These are phyloP conservation scores for Catharanthus roseus DNA, from an alignment of 257 asterid genomes.

Conservation along the genomic window DNA sequence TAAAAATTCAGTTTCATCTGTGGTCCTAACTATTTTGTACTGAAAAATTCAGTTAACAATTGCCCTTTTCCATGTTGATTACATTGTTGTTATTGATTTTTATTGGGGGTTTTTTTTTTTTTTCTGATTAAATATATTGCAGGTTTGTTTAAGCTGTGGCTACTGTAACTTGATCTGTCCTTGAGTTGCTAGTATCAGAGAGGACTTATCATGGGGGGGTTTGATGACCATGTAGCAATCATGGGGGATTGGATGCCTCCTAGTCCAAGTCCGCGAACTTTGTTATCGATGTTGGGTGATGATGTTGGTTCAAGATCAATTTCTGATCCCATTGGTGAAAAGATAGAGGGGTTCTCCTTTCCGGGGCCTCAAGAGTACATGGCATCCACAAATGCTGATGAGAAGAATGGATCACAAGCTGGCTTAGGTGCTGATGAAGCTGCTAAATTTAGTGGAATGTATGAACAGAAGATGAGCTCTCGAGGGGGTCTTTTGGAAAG, in stretches of 20 bases:
- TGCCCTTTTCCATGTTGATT: background rate
- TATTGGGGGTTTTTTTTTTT: background rate
- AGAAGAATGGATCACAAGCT: slow-evolving; percentile 24
- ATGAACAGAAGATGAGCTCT: slow-evolving; percentile 35
- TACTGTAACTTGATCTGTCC: slow-evolving; percentile 3
- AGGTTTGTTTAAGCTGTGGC: slow-evolving; percentile 12
- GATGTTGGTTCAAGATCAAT: slow-evolving; percentile 28
- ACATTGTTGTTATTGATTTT: background rate
- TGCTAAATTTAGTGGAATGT: slow-evolving; percentile 22
- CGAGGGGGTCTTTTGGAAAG: slow-evolving; percentile 76
- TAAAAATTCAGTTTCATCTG: background rate
- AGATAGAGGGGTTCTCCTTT: slow-evolving; percentile 20
- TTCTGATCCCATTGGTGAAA: slow-evolving; percentile 27
- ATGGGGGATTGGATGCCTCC: slow-evolving; percentile 76
- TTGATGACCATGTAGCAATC: slow-evolving; percentile 55
- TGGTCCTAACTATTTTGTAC: slow-evolving; percentile 2
- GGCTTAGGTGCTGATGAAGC: slow-evolving; percentile 22
- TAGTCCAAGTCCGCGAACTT: slow-evolving; percentile 44
- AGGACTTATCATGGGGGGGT: slow-evolving; percentile 49
- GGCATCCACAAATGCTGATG: slow-evolving; percentile 11
- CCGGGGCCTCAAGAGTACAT: slow-evolving; percentile 21
- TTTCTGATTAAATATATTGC: slow-evolving; percentile 3
- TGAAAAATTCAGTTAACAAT: background rate
- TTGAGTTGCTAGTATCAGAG: slow-evolving; percentile 12
- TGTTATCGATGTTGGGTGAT: slow-evolving; percentile 43